phyloP scores from a whole-genome alignment of 805 yeast genomes.

The Candida piceae region DNA sequence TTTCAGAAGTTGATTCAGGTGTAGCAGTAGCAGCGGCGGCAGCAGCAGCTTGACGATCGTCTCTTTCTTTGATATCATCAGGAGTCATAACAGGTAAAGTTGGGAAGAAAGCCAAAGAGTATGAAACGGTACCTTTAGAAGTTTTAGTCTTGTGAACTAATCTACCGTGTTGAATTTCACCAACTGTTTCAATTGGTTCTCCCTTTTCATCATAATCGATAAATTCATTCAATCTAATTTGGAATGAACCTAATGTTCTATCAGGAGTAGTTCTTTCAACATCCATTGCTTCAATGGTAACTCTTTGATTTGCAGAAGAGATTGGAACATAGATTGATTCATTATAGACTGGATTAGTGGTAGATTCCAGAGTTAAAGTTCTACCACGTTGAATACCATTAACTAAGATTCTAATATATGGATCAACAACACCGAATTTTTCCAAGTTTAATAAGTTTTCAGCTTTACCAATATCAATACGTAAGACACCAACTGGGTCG shows the following conservation, averaged over 20 bases:
- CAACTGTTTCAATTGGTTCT: conserved; percentile 52
- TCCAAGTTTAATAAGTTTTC: conserved; percentile 78
- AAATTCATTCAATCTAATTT: conserved; percentile 59
- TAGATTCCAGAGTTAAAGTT: conserved; percentile 62
- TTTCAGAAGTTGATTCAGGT: conserved; percentile 12
- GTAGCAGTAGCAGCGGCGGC: too few relatives aligned
- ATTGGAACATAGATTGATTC: conserved; percentile 79
- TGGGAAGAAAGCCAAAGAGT: conserved; percentile 80
- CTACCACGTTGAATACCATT: conserved; percentile 75
- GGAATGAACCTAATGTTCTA: conserved; percentile 81
- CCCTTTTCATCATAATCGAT: conserved; percentile 66
- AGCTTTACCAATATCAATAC: conserved; percentile 68
- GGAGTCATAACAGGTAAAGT: conserved; percentile 71
- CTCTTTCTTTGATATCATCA: conserved; percentile 57
- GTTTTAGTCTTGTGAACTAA: conserved; percentile 66
- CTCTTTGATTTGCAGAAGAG: conserved; percentile 73
- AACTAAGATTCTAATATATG: conserved; percentile 75
- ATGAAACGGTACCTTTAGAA: conserved; percentile 76
- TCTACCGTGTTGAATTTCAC: conserved; percentile 52
- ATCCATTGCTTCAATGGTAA: conserved; percentile 90
- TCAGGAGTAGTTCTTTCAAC: conserved; percentile 75
- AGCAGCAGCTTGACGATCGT: conserved; percentile 33
- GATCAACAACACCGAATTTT: conserved; percentile 86
- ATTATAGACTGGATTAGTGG: conserved; percentile 79
- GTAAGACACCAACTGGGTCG: conserved; percentile 91